phyloP scores from a whole-genome alignment of 495 filamentous ascomycete species.

The Aspergillus ostianus region DNA sequence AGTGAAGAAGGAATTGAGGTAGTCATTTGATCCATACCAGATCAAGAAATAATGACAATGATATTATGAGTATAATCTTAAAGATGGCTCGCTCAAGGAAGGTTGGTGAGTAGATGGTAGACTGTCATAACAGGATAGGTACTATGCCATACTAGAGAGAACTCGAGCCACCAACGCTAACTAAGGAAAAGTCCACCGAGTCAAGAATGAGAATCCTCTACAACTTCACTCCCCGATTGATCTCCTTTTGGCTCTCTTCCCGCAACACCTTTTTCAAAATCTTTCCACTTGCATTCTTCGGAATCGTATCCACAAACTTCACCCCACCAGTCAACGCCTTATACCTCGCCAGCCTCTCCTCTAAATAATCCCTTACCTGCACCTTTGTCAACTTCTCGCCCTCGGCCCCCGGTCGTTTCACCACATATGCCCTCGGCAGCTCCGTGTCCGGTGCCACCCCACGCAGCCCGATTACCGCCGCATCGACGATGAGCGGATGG shows the following conservation, averaged over 20 bases:
- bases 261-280: slow-evolving; percentile 68
- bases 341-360: slow-evolving; percentile 53
- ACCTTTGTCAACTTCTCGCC: slow-evolving; percentile 47
- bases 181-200: too few relatives aligned
- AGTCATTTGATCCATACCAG: too few relatives aligned
- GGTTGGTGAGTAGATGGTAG: too few relatives aligned
- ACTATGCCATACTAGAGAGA: too few relatives aligned
- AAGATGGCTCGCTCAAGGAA: too few relatives aligned
- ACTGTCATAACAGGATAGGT: too few relatives aligned
- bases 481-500: slow-evolving; percentile 71
- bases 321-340: slow-evolving; percentile 80
- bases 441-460: slow-evolving; percentile 62
- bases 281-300: slow-evolving; percentile 81
- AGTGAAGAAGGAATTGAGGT: too few relatives aligned
- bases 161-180: too few relatives aligned
- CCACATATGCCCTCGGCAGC: slow-evolving; percentile 77
- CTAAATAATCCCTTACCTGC: slow-evolving; percentile 58
- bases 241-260: slow-evolving; percentile 44
- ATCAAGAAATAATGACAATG: too few relatives aligned
- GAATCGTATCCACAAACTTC: slow-evolving; percentile 70
- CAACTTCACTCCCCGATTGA: slow-evolving; percentile 25
- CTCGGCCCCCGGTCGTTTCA: slow-evolving; percentile 38
- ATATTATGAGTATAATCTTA: too few relatives aligned
- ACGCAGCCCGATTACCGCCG: slow-evolving; percentile 73
- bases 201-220: slow-evolving; percentile 6